Base-by-base conservation (phyloP, 2,329 filamentous ascomycete species). In the Lecanosticta acicola region DNA sequence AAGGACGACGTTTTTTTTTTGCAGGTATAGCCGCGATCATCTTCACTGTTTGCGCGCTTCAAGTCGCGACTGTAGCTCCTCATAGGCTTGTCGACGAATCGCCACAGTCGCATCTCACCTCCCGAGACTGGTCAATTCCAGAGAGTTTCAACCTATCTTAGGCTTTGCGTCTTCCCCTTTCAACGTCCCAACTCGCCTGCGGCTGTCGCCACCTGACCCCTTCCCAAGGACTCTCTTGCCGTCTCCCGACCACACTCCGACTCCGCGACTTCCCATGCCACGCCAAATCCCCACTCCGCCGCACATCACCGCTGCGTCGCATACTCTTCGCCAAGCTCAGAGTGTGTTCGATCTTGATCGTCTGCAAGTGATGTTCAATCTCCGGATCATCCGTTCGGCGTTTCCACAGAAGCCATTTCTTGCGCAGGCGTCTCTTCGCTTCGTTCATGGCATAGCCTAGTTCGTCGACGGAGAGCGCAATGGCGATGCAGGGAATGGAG, bases 401-500 rank as follows among this genome's bases (percentile, higher is more conserved):
- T 14, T 19, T 21, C 16, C 17, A 14, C 32, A 14, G n/a, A 20
- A 14, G 8, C 21, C 16, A 37, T 29, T 18, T 10, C 18, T 16
- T 16, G 5, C 41, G 32, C 4, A 29, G 26, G 17, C 34, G 14
- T 8, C 42, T 29, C 35, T 40, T 48, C 2, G 32, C 32, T 17
- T 39, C 38, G 8, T 33, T 41, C 18, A 44, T 39, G 10, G 40
- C 35, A 41, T 43, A 46, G 11, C 50, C 51, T 32, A 55, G 41
- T 29, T 51, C 48, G 16, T 54, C 53, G 1, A 57, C 50, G 9
- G 39, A 43, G 13, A 59, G 24, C 3, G 57, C 57, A 3, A 54
- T 26, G 4, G 48, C 42, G 14, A 59, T 53, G 20, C 54, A 57
- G n/a, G 55, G 46, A 17, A 78, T 72, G 3, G 72, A 75, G 19